Base-by-base conservation (phyloP, 2,329 filamentous ascomycete species). In the Cytospora paraplurivora region DNA sequence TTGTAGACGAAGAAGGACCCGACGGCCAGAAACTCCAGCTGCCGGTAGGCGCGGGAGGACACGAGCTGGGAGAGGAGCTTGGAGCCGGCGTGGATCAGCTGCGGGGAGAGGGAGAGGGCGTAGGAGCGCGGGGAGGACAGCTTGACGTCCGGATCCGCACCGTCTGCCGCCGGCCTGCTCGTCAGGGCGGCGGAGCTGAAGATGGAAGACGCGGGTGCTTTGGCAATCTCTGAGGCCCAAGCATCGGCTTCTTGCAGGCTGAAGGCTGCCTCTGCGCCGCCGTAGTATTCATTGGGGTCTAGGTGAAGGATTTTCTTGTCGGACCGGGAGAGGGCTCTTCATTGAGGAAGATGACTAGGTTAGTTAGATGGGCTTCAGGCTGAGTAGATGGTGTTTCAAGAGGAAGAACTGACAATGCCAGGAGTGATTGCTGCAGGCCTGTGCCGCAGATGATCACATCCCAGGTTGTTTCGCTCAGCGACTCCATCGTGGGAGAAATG, bases 11-110 rank as follows among this genome's bases (percentile, higher is more conserved):
- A 97, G 86, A 94, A 98, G 62, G 91, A 94, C 33, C 94, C 94
- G 33, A 98, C 91, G 34, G 94, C 92, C 66, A 95, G 85, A 70
- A 98, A 98, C 73, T 98, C 94, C 54, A 99, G 84, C 77, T 97
- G 93, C 27, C 89, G 86, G 72, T 94, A 94, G 13, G 93, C 90
- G 69, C 88, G 90, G 7, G 94, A 97, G 2, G 93, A 92, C n/a
- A 98, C 91, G 17, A 98, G 85, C 70, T 88, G 85, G 10, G 87
- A 85, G 6, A 98, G 80, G 38, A 98, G 82, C 68, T 85, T 82
- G 2, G 93, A 96, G 60, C 89, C 88, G 11, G 91, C 86, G 76
- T 97, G 95, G 59, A 98, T 88, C 67, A 97, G 81, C 71, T 96
- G 91, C 7, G 95, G 93, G 21, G 92, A 90, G 11, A 98, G 81